A percentile compares a stretch with the other conserved stretches of the same genome.
Evolutionary conservation across 257 asterid genomes (phyloP).

Genomic region (Petunia axillaris): DNA sequence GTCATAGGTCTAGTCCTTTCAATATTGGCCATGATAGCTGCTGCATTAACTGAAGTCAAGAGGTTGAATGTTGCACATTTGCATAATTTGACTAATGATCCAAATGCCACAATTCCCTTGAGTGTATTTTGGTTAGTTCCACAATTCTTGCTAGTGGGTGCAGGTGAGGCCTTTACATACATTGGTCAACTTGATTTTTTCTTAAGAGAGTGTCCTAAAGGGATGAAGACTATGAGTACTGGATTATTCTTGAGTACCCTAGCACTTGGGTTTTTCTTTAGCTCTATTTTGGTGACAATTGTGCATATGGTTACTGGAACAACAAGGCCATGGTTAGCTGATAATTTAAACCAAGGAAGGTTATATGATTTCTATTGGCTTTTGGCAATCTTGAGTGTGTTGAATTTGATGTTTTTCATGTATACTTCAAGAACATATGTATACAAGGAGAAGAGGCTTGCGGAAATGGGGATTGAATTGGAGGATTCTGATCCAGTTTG

Average conservation of each 20-base stretch:
- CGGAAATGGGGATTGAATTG: conserved; percentile 59
- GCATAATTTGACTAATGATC: conserved; percentile 37
- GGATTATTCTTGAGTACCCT: conserved; percentile 80
- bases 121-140: conserved; percentile 77
- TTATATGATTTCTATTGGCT: conserved; percentile 82
- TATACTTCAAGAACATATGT: conserved; percentile 58
- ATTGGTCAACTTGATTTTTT: conserved; percentile 92
- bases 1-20: conserved; percentile 59
- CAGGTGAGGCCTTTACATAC: conserved; percentile 89
- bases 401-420: conserved; percentile 57
- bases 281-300: conserved; percentile 66
- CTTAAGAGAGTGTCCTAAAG: conserved; percentile 78
- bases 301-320: conserved; percentile 61
- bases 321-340: conserved; percentile 70
- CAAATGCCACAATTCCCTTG: conserved; percentile 35
- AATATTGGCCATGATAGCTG: conserved; percentile 56
- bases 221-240: conserved; percentile 90
- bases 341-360: conserved; percentile 68
- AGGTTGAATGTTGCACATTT: conserved; percentile 43
- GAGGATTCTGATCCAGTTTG: conserved; percentile 49
- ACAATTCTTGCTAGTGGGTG: conserved; percentile 69
- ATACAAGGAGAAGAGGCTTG: conserved; percentile 83
- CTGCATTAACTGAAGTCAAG: conserved; percentile 58
- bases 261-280: conserved; percentile 69
- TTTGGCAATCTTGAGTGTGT: conserved; percentile 50